A percentile compares a stretch with the other conserved stretches of the same genome.
Conservation (phyloP, 208 protist species). For the Acanthamoeba triangularis region DNA sequence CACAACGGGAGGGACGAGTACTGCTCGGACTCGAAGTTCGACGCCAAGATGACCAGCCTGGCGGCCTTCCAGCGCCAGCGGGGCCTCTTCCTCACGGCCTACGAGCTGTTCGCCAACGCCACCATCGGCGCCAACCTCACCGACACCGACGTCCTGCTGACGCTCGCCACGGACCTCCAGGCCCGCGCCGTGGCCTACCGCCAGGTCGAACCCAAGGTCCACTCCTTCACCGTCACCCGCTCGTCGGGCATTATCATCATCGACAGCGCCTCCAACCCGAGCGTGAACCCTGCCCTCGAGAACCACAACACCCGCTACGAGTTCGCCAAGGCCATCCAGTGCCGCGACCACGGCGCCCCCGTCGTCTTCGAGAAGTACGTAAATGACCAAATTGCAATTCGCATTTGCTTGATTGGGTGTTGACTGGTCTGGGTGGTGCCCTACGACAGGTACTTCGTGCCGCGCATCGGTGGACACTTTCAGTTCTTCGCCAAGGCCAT, state of each 20-base stretch:
- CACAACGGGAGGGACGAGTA: background rate
- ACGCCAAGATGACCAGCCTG: background rate
- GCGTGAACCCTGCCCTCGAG: background rate
- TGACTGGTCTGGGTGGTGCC: background rate
- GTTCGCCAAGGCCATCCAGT: constrained; percentile 67
- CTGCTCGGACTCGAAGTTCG: constrained; percentile 31
- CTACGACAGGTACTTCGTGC: background rate
- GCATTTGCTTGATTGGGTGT: background rate
- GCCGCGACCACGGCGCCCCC: constrained; percentile 57
- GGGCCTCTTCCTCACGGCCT: background rate
- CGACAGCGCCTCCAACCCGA: background rate
- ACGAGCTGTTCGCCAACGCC: background rate
- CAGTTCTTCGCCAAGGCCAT: constrained; percentile 50
- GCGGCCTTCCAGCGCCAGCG: background rate
- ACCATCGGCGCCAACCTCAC: background rate
- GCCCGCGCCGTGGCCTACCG: background rate
- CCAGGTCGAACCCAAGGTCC: background rate
- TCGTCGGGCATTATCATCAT: constrained; percentile 65
- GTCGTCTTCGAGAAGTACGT: constrained; percentile 19
- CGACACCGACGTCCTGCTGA: background rate
- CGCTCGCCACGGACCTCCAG: background rate
- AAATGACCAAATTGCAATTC: too few species aligned
- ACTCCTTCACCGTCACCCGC: background rate
- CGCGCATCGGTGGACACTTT: background rate
- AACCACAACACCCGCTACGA: constrained; percentile 73